A percentile compares a stretch with the other conserved stretches of the same genome.
phyloP scores from a whole-genome alignment of 345 rosid species.

The Conringia planisiliqua region DNA sequence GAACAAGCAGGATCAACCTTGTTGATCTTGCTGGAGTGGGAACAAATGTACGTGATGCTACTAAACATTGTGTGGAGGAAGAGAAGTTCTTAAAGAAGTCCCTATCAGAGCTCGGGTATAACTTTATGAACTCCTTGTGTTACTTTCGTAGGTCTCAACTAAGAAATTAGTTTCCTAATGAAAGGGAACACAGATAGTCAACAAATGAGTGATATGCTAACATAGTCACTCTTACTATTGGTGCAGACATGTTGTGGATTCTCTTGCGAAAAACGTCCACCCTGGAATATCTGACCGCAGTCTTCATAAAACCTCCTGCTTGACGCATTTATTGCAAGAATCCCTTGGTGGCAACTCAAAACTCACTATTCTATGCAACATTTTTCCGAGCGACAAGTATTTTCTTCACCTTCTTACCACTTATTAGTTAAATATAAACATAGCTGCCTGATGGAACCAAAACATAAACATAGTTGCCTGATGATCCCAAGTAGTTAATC shows the following conservation, averaged over 20 bases:
- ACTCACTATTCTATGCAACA: slow-evolving; percentile 78
- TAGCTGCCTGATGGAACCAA: slow-evolving; percentile 3
- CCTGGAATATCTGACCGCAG: slow-evolving; percentile 42
- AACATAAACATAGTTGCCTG: background rate
- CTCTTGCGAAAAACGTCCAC: slow-evolving; percentile 51
- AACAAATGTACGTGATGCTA: slow-evolving; percentile 56
- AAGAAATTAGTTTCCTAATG: background rate
- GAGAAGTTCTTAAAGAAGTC: slow-evolving; percentile 78
- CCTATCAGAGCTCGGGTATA: slow-evolving; percentile 86
- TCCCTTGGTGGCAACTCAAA: slow-evolving; percentile 96
- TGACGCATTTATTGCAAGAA: slow-evolving; percentile 79
- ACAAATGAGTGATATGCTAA: background rate
- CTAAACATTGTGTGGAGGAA: slow-evolving; percentile 61
- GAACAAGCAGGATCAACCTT: slow-evolving; percentile 81
- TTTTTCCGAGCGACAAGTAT: slow-evolving; percentile 68
- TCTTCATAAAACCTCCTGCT: slow-evolving; percentile 56
- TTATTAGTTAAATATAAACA: background rate
- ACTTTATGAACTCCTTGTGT: background rate
- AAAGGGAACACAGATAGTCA: background rate
- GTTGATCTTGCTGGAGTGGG: slow-evolving; percentile 94
- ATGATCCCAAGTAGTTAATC: background rate
- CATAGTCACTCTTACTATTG: slow-evolving; percentile 22
- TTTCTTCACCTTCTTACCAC: background rate
- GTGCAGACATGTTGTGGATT: slow-evolving; percentile 64
- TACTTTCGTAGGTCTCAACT: slow-evolving; percentile 5